Evolutionary conservation across 2,329 filamentous ascomycete species (phyloP), one percentile per base, ranked within the genome.

Genomic region (Xylariomycetidae sp.): DNA sequence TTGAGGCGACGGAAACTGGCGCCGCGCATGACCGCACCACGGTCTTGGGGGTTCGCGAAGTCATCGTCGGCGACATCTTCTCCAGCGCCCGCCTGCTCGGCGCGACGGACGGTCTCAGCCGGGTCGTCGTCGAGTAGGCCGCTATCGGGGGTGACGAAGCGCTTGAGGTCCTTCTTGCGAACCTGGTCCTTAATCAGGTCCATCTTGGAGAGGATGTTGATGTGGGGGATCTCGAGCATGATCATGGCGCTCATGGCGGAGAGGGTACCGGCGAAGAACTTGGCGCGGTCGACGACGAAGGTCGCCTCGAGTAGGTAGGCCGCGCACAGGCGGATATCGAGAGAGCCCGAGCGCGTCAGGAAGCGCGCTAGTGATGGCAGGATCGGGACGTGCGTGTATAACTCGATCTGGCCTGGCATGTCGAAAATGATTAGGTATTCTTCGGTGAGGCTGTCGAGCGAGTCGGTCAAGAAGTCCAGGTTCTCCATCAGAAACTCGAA

Each of bases 221-320:
- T 79, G 57, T 98, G 92, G 4, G 92, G 92, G 44, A 96, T 79
- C 63, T 96, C 92, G 43, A 98, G 76, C 87, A 96, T 92, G 52
- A 98, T 79, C 92, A 98, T 98, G 44, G 92, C 89, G 53, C 85
- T 93, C 92, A 98, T 96, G 45, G 92, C 92, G 56, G 85, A 92
- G 39, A 98, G 69, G 0, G 92, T 95, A 10, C 92, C 92, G 0
- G 92, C 82, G 61, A 98, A 96, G 71, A 94, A 98, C 65, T 96
- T 98, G 53, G 92, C 85, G 40, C 87, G 82, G 63, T 98, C 92
- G 42, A 95, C 78, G 51, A 96, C 83, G 58, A 96, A 98, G 7
- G 89, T 95, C 10, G 87, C 86, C 61, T 98, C 92, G 43, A 98
- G 80, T 19, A 98, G 76, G 60, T 96, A 98, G 8, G 90, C 79